Percentiles rank a stretch among this genome's conserved stretches.
Evolutionary conservation across 139 green algal genomes (phyloP).

Genomic region (Coelastrella sp.): DNA sequence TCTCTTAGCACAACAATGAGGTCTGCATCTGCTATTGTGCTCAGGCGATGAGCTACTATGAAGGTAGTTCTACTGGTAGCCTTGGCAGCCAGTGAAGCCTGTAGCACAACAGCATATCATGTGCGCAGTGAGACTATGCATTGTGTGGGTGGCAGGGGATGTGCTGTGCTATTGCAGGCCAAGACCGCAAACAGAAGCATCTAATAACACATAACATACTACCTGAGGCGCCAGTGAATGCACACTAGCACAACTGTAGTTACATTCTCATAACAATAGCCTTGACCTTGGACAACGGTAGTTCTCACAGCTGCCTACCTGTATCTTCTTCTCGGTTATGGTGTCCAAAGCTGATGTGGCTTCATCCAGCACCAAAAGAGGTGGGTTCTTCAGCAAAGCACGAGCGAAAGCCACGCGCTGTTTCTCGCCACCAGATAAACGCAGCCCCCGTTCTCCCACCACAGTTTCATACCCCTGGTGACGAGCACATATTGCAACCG

Average conservation of each 20-base stretch:
- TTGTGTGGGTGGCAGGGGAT: too few species aligned
- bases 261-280: too few species aligned
- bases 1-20: constrained; percentile 80
- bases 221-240: not conserved
- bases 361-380: constrained; percentile 53
- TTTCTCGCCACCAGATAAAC: constrained; percentile 74
- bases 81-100: constrained; percentile 56
- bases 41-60: constrained; percentile 90
- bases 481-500: too few species aligned
- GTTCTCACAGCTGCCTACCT: constrained; percentile 52
- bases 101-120: constrained; percentile 5
- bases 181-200: too few species aligned
- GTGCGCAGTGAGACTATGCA: too few species aligned
- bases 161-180: too few species aligned
- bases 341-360: constrained; percentile 67
- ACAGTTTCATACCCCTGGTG: constrained; percentile 85
- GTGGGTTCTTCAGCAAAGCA: constrained; percentile 61
- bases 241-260: too few species aligned
- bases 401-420: constrained; percentile 75
- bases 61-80: constrained; percentile 78
- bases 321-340: constrained; percentile 75
- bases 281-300: too few species aligned
- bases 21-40: constrained; percentile 84
- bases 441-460: constrained; percentile 86
- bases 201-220: too few species aligned